Evolutionary conservation across 805 yeast species (phyloP), one percentile per base, ranked within the genome.

Genomic region (Yamadazyma philogaea): DNA sequence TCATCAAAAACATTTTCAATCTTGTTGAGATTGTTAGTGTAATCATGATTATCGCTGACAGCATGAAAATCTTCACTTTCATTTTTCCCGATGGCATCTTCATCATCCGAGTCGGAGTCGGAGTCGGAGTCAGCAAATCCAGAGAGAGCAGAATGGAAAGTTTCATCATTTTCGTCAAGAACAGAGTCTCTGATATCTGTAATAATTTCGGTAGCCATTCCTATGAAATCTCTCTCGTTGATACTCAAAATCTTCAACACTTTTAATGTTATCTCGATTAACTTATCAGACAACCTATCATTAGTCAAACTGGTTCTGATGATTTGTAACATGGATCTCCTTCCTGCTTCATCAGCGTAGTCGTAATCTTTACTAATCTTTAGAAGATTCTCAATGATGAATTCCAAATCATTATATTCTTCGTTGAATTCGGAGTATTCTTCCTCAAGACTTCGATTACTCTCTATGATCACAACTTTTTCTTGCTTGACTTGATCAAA

Each of bases 311-410:
- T 68, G 17, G 78, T 68, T 46, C 73, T 59, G 18, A 68, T 59
- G 8, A 67, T 59, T 27, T 68, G 70, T 30, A 85, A 64, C 78
- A 88, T 79, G 34, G 80, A 79, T 59, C 96, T 75, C 56, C 96
- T 77, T 16, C 97, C 96, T 36, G 85, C 77, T 60, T 90, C 96
- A 66, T 93, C 97, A 52, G 88, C 83, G 55, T 79, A 88, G 59
- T 93, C 98, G 56, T 84, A 84, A 30, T 78, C 77, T 21, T 75
- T 75, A 0, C 90, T 82, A 20, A 87, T 75, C 7, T 68, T 61
- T 30, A 91, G 58, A 16, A 91, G 60, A 60, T 93, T 96, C 44
- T 80, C 79, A 32, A 89, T 73, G 36, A 89, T 78, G 56, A 81
- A 89, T 48, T 85, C 90, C 21, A 79, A 57, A 43, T 84, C 88